Evolutionary conservation across 2,329 filamentous ascomycete species (phyloP).

Genomic region (Plenodomus biglobosus): DNA sequence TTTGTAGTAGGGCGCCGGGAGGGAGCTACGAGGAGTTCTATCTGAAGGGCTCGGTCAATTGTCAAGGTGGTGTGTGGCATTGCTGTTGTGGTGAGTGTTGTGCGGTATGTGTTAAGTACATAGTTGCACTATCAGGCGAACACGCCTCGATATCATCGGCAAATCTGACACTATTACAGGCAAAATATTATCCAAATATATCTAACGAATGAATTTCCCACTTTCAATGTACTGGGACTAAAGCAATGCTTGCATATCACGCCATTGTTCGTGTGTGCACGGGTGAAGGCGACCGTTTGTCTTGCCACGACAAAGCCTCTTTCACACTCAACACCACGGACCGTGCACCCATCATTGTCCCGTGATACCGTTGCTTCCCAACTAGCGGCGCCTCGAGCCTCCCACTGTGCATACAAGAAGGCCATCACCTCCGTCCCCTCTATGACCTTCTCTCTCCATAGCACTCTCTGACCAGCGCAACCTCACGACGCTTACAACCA

Average conservation of each 20-base stretch:
- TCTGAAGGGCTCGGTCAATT: neutral
- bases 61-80: neutral
- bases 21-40: neutral
- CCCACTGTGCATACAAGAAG: too few relatives aligned
- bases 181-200: neutral
- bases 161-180: neutral
- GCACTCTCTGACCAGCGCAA: too few relatives aligned
- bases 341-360: neutral
- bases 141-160: neutral
- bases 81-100: neutral
- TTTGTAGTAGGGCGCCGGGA: conserved; percentile 1
- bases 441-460: too few relatives aligned
- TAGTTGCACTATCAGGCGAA: neutral
- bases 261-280: neutral
- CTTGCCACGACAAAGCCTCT: neutral
- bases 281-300: neutral
- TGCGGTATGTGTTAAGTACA: neutral
- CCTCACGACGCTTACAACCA: too few relatives aligned
- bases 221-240: neutral
- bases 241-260: too few relatives aligned
- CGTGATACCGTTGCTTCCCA: too few relatives aligned
- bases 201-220: neutral
- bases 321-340: neutral
- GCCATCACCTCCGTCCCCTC: too few relatives aligned
- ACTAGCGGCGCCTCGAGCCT: too few relatives aligned